Percentiles rank a stretch among this genome's conserved stretches.
phyloP scores from a whole-genome alignment of 768 basidiomycete genomes.

The Amanita molliuscula region DNA sequence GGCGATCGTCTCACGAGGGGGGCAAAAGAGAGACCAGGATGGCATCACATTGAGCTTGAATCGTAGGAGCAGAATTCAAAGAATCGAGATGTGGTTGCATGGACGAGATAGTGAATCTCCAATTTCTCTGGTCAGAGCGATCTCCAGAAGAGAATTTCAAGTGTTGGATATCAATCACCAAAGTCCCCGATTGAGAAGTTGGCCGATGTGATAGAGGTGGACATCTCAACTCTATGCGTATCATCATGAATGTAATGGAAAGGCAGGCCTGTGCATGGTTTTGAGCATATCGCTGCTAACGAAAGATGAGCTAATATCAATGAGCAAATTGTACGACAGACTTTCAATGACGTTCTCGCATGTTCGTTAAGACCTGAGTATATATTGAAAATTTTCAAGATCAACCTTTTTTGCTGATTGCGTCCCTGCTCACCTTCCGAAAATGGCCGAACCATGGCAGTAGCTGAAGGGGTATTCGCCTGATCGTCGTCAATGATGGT shows the following conservation, averaged over 20 bases:
- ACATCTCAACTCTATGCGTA: conserved; percentile 62
- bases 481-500: conserved; percentile 14
- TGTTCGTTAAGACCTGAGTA: conserved; percentile 29
- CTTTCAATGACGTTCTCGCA: not conserved
- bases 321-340: not conserved
- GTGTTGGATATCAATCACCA: conserved; percentile 54
- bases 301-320: not conserved
- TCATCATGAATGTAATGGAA: conserved; percentile 35
- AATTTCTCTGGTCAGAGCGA: conserved; percentile 11
- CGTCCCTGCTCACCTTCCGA: conserved; percentile 25
- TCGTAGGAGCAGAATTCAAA: conserved; percentile 16
- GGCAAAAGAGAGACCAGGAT: conserved; percentile 41
- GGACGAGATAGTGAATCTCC: conserved; percentile 10
- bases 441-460: conserved; percentile 16
- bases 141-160: conserved; percentile 28
- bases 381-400: conserved; percentile 51
- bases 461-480: conserved; percentile 29
- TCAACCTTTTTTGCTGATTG: conserved; percentile 30
- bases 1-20: conserved; percentile 27
- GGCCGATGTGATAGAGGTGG: conserved; percentile 37
- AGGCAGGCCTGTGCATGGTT: conserved; percentile 13
- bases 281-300: conserved; percentile 1
- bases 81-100: not conserved
- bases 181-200: conserved; percentile 52
- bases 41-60: conserved; percentile 32